Conservation (phyloP, 2,329 filamentous ascomycete genomes). For the Cladophialophora yegresii region DNA sequence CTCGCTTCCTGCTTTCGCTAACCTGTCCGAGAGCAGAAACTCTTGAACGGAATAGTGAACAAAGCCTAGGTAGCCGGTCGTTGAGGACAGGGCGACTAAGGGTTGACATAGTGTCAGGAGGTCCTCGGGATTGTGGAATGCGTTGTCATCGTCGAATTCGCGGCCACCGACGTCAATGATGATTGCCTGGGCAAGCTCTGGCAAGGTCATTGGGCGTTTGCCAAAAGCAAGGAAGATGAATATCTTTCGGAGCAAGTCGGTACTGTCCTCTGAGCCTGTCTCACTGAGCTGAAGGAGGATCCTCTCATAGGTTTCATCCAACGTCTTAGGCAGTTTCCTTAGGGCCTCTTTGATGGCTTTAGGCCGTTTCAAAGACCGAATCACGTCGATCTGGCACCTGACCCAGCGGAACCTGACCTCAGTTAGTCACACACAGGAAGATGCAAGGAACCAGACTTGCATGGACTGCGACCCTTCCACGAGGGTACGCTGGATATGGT, state of each 20-base stretch:
- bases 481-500: neutral
- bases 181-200: neutral
- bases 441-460: neutral
- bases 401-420: slow-evolving; percentile 36
- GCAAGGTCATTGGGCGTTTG: neutral
- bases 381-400: slow-evolving; percentile 36
- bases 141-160: neutral
- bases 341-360: slow-evolving; percentile 30
- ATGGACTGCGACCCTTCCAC: neutral
- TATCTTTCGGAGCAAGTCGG: neutral
- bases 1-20: neutral
- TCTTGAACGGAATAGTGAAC: neutral
- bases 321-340: slow-evolving; percentile 32
- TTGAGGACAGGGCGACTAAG: neutral
- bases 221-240: neutral
- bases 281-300: slow-evolving; percentile 6
- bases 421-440: neutral
- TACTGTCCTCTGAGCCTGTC: neutral
- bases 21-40: neutral
- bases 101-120: neutral
- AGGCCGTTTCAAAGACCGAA: slow-evolving; percentile 32
- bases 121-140: neutral
- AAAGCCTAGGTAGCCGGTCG: neutral
- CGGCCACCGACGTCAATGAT: neutral
- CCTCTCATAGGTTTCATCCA: slow-evolving; percentile 35